Evolutionary conservation across 768 basidiomycete genomes (phyloP), one percentile per base, ranked within the genome.

Genomic region (Cystofilobasidium bisporidii): DNA sequence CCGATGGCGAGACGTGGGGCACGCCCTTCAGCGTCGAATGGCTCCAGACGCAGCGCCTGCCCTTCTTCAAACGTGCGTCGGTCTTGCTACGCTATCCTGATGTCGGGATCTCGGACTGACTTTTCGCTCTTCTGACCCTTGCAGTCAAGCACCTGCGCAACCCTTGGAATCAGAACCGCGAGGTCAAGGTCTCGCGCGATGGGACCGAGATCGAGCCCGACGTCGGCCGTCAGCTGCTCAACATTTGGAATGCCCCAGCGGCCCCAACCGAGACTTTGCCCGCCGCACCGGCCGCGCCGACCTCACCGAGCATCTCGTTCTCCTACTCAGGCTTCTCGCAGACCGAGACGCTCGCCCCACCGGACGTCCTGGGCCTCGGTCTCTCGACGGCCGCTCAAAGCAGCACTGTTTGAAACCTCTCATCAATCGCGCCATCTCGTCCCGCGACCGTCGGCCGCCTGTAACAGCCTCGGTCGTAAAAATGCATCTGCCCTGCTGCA

Each of bases 171-270:
- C 84, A 89, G 71, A 88, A 87, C 67, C 71, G 78, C 14, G 79
- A 79, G 60, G 74, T 80, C 71, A 76, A 78, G 63, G 22, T 89
- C 11, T 91, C 88, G 17, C 80, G 89, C 58, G 90, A 93, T 74
- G 93, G 93, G 22, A 96, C 92, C 1, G 93, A 97, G 75, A 75
- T 98, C 24, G 93, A 97, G 75, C 91, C 92, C 14, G 64, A 40
- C 40, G 33, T 57, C 28, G 57, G 22, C 17, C 57, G 33, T 0
- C 30, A 30, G 55, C 30, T 38, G 24, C 17, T 40, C 17, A 14
- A 30, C 8, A 26, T 36, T 50, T 64, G 26, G 38, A 24, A 33
- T 22, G 11, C 30, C 9, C 48, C 40, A 24, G 28, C 41, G 10
- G 28, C 20, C 2, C 26, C 11, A 11, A 6, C 28, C 26, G 30